A percentile compares a stretch with the other conserved stretches of the same genome.
Evolutionary conservation across 257 asterid genomes (phyloP).

Genomic region (Gentiana straminea): DNA sequence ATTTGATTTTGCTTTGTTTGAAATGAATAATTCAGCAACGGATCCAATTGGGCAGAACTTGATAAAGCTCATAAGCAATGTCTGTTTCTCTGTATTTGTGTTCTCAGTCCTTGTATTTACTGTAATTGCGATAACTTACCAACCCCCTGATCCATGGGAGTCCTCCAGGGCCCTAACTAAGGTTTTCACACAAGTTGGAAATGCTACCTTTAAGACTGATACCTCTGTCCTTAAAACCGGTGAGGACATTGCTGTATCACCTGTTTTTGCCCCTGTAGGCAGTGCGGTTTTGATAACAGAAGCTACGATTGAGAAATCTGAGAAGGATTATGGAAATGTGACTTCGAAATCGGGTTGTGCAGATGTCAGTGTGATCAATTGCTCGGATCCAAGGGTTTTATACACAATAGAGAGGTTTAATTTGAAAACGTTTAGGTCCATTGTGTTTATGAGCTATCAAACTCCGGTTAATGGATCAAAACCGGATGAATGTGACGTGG

Average conservation of each 20-base stretch:
- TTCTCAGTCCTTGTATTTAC: conserved; percentile 82
- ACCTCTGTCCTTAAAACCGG: conserved; percentile 80
- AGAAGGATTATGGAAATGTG: conserved; percentile 28
- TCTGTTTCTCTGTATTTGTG: conserved; percentile 88
- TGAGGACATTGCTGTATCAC: conserved; percentile 65
- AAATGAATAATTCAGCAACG: conserved; percentile 62
- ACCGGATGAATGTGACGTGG: conserved; percentile 81
- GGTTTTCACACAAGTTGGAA: conserved; percentile 65
- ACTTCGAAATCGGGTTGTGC: conserved; percentile 53
- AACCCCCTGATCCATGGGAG: conserved; percentile 99
- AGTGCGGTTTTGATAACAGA: conserved; percentile 40
- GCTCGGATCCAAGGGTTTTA: conserved; percentile 72
- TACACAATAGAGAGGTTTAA: conserved; percentile 66
- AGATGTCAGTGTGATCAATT: conserved; percentile 48
- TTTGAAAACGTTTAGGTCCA: conserved; percentile 55
- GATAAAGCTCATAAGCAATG: conserved; percentile 74
- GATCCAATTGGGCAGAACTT: conserved; percentile 89
- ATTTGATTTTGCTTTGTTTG: conserved; percentile 2
- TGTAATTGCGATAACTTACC: conserved; percentile 84
- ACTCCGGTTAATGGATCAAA: conserved; percentile 71
- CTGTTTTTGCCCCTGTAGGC: conserved; percentile 28
- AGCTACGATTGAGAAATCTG: conserved; percentile 49
- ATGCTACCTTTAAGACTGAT: conserved; percentile 79
- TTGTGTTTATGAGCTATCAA: conserved; percentile 62
- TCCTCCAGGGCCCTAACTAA: conserved; percentile 86